A percentile compares a stretch with the other conserved stretches of the same genome.
These are phyloP conservation scores for Furcasterigmium sp. DNA, from an alignment of 2,329 filamentous ascomycete genomes.

Conservation along the genomic window DNA sequence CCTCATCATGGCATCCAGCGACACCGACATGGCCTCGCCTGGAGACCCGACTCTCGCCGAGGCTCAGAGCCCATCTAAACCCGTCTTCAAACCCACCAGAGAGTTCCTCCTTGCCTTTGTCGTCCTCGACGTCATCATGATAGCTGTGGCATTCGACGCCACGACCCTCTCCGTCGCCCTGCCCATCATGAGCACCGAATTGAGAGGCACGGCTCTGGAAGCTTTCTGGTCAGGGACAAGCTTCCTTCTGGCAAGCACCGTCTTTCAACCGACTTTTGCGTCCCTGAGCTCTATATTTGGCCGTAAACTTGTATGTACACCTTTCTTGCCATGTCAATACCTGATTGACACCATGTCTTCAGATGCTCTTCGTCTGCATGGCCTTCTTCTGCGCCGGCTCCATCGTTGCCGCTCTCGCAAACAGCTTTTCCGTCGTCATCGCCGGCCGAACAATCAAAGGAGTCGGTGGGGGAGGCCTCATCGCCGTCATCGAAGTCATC, in stretches of 20 bases:
- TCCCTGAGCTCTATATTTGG: conserved; percentile 29
- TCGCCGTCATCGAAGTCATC: conserved; percentile 39
- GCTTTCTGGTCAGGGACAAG: conserved; percentile 69
- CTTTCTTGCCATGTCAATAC: neutral
- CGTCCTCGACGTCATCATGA: conserved; percentile 27
- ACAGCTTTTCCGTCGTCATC: conserved; percentile 29
- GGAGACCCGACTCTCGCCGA: too few species aligned
- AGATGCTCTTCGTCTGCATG: conserved; percentile 20
- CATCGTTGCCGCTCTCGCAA: conserved; percentile 26
- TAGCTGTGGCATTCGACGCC: neutral
- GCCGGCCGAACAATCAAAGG: conserved; percentile 46
- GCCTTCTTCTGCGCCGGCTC: conserved; percentile 34
- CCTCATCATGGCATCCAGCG: too few species aligned
- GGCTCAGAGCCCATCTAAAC: neutral
- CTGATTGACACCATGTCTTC: conserved; percentile 1
- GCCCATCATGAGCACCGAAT: conserved; percentile 42
- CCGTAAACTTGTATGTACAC: conserved; percentile 19
- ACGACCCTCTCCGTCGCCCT: conserved; percentile 26
- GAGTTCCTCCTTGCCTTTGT: conserved; percentile 42
- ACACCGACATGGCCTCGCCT: too few species aligned
- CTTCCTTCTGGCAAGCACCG: conserved; percentile 61
- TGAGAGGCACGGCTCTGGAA: conserved; percentile 51
- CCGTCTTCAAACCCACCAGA: conserved; percentile 23
- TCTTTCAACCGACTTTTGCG: conserved; percentile 47
- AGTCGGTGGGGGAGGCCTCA: conserved; percentile 44